phyloP scores from a whole-genome alignment of 1,284 basidiomycete genomes.

The Veloporphyrellus conicus region DNA sequence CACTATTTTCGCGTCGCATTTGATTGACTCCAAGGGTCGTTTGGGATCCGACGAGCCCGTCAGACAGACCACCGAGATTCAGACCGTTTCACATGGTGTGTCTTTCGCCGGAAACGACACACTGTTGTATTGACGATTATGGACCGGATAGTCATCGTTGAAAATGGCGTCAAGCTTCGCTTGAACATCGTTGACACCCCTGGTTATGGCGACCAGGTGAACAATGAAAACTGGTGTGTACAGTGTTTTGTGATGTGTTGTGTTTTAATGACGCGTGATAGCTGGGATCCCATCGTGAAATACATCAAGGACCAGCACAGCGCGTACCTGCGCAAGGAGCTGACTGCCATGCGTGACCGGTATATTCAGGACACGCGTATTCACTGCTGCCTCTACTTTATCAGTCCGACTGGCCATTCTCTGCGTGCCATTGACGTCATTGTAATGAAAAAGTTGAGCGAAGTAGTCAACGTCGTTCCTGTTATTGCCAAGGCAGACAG shows the following conservation, averaged over 20 bases:
- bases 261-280: constrained; percentile 30
- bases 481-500: constrained; percentile 98
- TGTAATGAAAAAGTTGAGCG: constrained; percentile 97
- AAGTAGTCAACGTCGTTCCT: constrained; percentile 98
- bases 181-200: constrained; percentile 99
- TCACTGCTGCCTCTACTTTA: constrained; percentile 98
- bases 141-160: constrained; percentile 72
- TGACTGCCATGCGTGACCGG: constrained; percentile 97
- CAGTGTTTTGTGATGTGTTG: constrained; percentile 1
- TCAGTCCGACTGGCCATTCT: constrained; percentile 93
- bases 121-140: constrained; percentile 5
- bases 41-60: constrained; percentile 83
- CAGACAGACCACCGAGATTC: constrained; percentile 94
- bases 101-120: constrained; percentile 8
- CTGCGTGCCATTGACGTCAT: constrained; percentile 93
- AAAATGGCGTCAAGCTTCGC: constrained; percentile 92
- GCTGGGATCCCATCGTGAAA: constrained; percentile 98
- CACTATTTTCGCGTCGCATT: constrained; percentile 97
- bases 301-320: constrained; percentile 99
- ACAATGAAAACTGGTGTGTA: constrained; percentile 95
- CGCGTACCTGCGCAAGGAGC: constrained; percentile 96
- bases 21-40: constrained; percentile 96
- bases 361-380: constrained; percentile 98
- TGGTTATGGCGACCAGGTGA: constrained; percentile 97
- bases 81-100: constrained; percentile 90